Evolutionary conservation across 495 filamentous ascomycete species (phyloP), one percentile per base, ranked within the genome.

Genomic region (Daldinia grandis): DNA sequence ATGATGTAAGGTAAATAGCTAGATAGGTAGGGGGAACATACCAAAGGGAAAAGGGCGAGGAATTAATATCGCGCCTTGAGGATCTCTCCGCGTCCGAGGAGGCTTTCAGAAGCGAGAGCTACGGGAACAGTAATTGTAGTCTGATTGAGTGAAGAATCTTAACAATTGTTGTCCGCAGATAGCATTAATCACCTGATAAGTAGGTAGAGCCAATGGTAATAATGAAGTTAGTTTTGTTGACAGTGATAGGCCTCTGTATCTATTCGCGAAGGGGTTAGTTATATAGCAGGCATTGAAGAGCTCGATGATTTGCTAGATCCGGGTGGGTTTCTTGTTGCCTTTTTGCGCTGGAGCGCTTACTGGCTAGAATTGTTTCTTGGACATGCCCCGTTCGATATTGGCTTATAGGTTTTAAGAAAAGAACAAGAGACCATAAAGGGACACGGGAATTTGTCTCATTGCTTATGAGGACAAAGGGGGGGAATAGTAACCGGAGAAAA

Each of bases 151-250:
- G 75, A 64, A 71, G 62, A 73, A 72, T 67, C 66, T 76, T 65
- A 66, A 73, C 73, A 81, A 81, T 80, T 74, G 78, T 75, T 64
- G 68, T 83, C 83, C 82, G 83, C 83, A 85, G 83, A 71, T 64
- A 66, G 71, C 42, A 66, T 74, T 67, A 80, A 82, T 85, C 83
- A 85, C 82, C 82, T 83, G 83, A 85, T 78, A 64, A 70, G 61
- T 64, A 54, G 68, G 62, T 58, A 76, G 62, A 76, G 74, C 83
- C 83, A 84, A 85, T 85, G 74, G 64, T 75, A 76, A 78, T 37
- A 56, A 64, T 76, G 75, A 80, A 58, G 69, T 58, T 53, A 64
- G 69, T 47, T 76, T 65, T 81, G 62, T 64, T 62, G 77, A 74
- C 70, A 72, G 42, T 84, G 82, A 85, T 85, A 85, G 83, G 83